Evolutionary conservation across 2,329 filamentous ascomycete genomes (phyloP).

Genomic region (Aspergillus pseudoviridinutans): DNA sequence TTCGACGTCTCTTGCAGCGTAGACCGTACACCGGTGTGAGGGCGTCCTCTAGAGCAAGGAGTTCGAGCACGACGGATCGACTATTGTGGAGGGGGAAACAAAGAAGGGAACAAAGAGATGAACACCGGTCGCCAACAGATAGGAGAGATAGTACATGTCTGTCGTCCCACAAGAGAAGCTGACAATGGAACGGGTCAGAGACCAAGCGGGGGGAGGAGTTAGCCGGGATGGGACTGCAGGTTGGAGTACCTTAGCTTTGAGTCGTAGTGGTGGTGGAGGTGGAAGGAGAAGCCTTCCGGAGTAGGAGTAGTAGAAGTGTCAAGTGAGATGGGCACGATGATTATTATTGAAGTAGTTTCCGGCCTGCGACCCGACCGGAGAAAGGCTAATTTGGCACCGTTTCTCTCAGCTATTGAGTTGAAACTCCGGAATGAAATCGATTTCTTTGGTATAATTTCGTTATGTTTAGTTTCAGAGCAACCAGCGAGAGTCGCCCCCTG

Average conservation of each 20-base stretch:
- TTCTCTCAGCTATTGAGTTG: neutral
- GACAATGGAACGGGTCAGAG: neutral
- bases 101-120: constrained; percentile 1
- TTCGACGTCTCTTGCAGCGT: neutral
- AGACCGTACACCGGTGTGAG: neutral
- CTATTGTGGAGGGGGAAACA: constrained; percentile 2
- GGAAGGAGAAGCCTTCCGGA: neutral
- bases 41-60: neutral
- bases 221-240: neutral
- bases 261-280: neutral
- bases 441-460: neutral
- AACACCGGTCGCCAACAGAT: constrained; percentile 2
- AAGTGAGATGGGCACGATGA: neutral
- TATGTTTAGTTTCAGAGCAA: neutral
- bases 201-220: constrained; percentile 2
- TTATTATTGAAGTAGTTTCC: neutral
- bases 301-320: neutral
- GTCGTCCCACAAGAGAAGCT: constrained; percentile 16
- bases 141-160: constrained; percentile 16
- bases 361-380: neutral
- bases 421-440: neutral
- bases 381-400: neutral
- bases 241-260: neutral
- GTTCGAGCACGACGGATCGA: neutral
- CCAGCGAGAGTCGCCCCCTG: neutral